A percentile compares a stretch with the other conserved stretches of the same genome.
Conservation (phyloP, 2,329 filamentous ascomycete genomes). For the Zymoseptoria ardabiliae region DNA sequence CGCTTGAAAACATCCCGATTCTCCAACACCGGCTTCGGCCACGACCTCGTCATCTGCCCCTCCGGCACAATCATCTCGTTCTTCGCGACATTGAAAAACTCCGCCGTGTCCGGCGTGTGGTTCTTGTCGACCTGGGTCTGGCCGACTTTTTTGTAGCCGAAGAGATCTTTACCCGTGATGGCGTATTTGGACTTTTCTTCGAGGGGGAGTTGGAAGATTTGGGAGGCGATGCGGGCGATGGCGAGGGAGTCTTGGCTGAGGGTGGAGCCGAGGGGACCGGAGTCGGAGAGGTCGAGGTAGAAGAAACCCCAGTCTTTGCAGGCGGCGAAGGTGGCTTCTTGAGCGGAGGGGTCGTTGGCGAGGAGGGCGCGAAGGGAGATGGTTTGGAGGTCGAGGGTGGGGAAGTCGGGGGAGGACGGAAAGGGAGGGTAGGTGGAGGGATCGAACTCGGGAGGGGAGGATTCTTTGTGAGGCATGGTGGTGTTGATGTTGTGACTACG, state of each 20-base stretch:
- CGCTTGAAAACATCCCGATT: constrained; percentile 30
- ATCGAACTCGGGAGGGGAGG: constrained; percentile 22
- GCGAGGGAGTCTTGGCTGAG: constrained; percentile 23
- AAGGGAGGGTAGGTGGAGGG: constrained; percentile 35
- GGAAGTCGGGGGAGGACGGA: constrained; percentile 25
- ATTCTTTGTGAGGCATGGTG: constrained; percentile 27
- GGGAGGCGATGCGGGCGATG: constrained; percentile 33
- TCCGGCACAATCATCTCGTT: constrained; percentile 44
- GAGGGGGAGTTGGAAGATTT: constrained; percentile 42
- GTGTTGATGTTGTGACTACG: too few relatives aligned
- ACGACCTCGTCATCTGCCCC: constrained; percentile 22
- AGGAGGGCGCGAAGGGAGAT: constrained; percentile 37
- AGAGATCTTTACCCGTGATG: constrained; percentile 32
- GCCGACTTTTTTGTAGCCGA: constrained; percentile 36
- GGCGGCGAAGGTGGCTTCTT: constrained; percentile 34
- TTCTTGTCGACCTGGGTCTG: constrained; percentile 40
- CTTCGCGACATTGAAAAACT: constrained; percentile 52
- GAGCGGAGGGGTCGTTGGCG: constrained; percentile 28
- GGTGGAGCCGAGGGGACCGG: constrained; percentile 19
- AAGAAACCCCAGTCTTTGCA: constrained; percentile 49
- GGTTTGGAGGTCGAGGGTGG: constrained; percentile 24
- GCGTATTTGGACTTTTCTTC: constrained; percentile 47
- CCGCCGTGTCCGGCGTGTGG: constrained; percentile 46
- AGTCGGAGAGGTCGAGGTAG: constrained; percentile 44
- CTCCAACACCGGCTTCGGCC: constrained; percentile 22